Evolutionary conservation across 306 rosid species (phyloP), one percentile per base, ranked within the genome.

Genomic region (Spatholobus suberectus): DNA sequence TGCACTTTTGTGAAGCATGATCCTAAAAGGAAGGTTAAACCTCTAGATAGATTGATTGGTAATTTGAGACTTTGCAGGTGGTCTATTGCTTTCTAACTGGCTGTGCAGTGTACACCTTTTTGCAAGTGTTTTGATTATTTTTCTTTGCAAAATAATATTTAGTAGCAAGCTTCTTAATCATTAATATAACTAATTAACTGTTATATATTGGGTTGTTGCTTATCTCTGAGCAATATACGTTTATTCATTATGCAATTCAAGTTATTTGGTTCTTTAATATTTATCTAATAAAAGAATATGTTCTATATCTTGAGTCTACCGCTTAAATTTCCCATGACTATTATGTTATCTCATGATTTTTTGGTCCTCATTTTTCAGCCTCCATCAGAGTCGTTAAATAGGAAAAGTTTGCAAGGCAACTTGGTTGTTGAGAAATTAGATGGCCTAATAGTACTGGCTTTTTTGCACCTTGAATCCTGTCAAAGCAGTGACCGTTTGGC

Each of bases 391-490:
- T 26, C 78, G 7, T 76, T 89, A 62, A 85, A 83, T 61, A 69
- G 83, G 77, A 90, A 80, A 69, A 70, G 81, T 51, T 68, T 83
- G 57, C 83, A 81, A 77, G 92, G 89, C 41, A 87, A 88, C 26
- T 3, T 18, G 34, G 81, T 73, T 82, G 94, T 89, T 40, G 97
- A 91, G 76, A 91, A 86, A 59, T 84, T 96, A 72, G 99, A 96
- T 86, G 88, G 94, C 86, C 76, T 96, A 67, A 89, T 96, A 81
- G 95, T 83, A 68, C 81, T 88, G 70, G 89, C 90, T 14, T 89
- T 96, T 85, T 91, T 92, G 85, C 98, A 96, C 85, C 96, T 96
- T 70, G 91, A 96, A 82, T 81, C 92, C 77, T 90, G 97, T 82
- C 90, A 90, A 85, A 91, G 34, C 75, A 83, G 68, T 85, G 97